Evolutionary conservation across 192 early-diverging fungal species (phyloP), one percentile per base, ranked within the genome.

Genomic region (Coemansia sp.): DNA sequence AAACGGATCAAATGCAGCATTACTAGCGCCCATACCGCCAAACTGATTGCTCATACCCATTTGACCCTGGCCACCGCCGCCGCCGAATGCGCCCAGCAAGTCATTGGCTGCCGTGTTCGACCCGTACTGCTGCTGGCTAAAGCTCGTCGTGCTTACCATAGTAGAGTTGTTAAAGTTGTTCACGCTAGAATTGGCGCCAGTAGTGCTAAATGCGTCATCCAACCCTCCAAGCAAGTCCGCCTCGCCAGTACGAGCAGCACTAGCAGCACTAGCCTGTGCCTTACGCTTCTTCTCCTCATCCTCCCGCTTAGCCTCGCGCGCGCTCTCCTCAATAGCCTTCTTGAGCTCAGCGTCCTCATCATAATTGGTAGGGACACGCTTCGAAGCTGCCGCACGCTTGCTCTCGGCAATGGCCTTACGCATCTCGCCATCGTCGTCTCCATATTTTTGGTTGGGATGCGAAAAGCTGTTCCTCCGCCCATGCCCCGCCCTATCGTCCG

Each of bases 311-410:
- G 94, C 92, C 64, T 89, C 86, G 22, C 86, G 84, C 63, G 87
- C 88, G 66, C 93, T 94, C 65, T 94, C 93, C 74, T 95, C 95
- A 12, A 99, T 78, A 9, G 97, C 97, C 45, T 81, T 82, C 36
- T 85, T 88, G 11, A 96, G 77, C 53, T 95, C 94, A 0, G 76
- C 75, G 27, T 90, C 87, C 56, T 93, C 90, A 8, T 87, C 83
- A 20, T 84, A 84, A 41, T 68, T 63, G 7, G 48, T 67, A 5
- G 82, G 82, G 50, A 84, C 65, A 12, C 61, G 56, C 88, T 60
- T 86, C 62, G 41, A 61, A 12, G 75, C 39, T 0, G 93, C 91
- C 53, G 85, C 81, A 32, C 87, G 85, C 72, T 87, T 89, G 72
- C 91, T 93, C 61, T 92, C 92, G 64, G 95, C 95, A 36, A 96